These are phyloP conservation scores for Tricholoma flavovirens DNA, from an alignment of 768 basidiomycete genomes.

Conservation along the genomic window DNA sequence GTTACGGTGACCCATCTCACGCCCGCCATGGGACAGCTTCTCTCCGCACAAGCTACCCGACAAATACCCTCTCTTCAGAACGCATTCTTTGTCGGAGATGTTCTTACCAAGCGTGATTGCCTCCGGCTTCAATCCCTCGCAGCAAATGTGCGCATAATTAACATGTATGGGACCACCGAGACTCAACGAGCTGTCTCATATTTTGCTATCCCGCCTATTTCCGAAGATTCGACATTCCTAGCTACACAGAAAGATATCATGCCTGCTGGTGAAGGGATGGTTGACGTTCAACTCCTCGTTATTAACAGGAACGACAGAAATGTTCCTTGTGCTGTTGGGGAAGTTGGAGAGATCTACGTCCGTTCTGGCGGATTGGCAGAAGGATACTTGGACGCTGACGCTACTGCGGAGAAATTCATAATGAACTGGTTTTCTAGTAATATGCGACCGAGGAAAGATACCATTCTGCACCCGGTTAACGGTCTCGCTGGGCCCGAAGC, in stretches of 20 bases:
- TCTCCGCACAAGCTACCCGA: constrained; percentile 73
- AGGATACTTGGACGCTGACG: constrained; percentile 82
- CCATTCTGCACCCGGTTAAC: constrained; percentile 54
- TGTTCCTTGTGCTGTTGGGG: constrained; percentile 87
- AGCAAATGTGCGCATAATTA: constrained; percentile 88
- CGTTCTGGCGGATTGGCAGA: constrained; percentile 94
- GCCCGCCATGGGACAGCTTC: constrained; percentile 97
- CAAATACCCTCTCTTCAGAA: constrained; percentile 83
- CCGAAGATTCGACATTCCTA: constrained; percentile 84
- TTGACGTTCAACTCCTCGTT: constrained; percentile 94
- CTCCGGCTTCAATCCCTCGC: constrained; percentile 90
- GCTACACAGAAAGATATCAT: constrained; percentile 95
- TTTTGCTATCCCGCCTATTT: constrained; percentile 83
- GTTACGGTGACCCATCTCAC: constrained; percentile 97
- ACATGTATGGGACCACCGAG: constrained; percentile 99
- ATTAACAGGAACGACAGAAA: constrained; percentile 86
- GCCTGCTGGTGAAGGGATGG: constrained; percentile 96
- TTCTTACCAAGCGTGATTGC: constrained; percentile 97
- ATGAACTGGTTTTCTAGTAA: constrained; percentile 79
- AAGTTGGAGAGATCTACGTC: constrained; percentile 98
- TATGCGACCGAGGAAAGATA: constrained; percentile 54
- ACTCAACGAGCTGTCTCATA: constrained; percentile 99
- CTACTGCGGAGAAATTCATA: constrained; percentile 89
- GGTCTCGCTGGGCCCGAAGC: constrained; percentile 66
- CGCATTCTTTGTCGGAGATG: constrained; percentile 99